A percentile compares a stretch with the other conserved stretches of the same genome.
phyloP scores from a whole-genome alignment of 2,329 filamentous ascomycete genomes.

The Fusarium paranaense region DNA sequence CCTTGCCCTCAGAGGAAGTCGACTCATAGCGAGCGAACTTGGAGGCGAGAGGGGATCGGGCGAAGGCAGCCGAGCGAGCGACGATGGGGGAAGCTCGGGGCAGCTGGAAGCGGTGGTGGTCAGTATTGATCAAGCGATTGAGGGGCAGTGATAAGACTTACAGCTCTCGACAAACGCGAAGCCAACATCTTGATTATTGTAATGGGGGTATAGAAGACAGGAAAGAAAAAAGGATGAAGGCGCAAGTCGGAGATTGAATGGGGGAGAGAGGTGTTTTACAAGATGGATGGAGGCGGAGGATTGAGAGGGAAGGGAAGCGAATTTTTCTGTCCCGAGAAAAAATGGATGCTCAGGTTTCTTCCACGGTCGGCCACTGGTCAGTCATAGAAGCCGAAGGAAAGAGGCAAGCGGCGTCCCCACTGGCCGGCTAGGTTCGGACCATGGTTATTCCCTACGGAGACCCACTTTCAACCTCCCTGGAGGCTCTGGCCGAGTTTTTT shows the following conservation, averaged over 20 bases:
- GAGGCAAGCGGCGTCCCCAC: conserved; percentile 49
- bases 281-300: conserved; percentile 41
- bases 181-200: conserved; percentile 73
- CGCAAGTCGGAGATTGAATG: conserved; percentile 49
- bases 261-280: conserved; percentile 47
- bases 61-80: conserved; percentile 73
- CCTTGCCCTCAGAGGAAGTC: conserved; percentile 72
- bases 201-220: conserved; percentile 50
- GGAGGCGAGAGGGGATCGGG: conserved; percentile 77
- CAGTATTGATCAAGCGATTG: conserved; percentile 14
- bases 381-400: conserved; percentile 59
- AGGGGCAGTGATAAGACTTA: conserved; percentile 61
- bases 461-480: conserved; percentile 32
- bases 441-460: conserved; percentile 43
- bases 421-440: conserved; percentile 45
- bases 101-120: conserved; percentile 65
- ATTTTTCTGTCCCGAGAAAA: conserved; percentile 54
- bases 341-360: conserved; percentile 34
- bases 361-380: conserved; percentile 44
- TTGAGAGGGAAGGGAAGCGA: conserved; percentile 47
- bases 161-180: conserved; percentile 78
- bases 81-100: conserved; percentile 79
- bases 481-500: conserved; percentile 7
- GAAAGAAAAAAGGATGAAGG: conserved; percentile 49
- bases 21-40: conserved; percentile 84